These are phyloP conservation scores for Ogataea haglerorum DNA, from an alignment of 805 yeast genomes.

Conservation along the genomic window DNA sequence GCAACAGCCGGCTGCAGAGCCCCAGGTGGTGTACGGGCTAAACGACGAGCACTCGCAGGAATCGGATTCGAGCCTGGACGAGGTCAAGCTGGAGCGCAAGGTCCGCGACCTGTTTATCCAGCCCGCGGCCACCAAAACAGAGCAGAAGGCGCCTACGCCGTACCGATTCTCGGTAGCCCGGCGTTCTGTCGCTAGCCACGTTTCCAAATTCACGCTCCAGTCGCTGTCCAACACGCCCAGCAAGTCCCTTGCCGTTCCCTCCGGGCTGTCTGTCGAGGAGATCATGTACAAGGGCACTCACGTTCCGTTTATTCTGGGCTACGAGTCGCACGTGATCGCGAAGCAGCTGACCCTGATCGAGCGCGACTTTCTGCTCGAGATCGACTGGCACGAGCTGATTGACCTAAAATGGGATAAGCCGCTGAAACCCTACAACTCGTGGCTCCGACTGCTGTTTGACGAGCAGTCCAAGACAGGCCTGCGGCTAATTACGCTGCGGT, in stretches of 20 bases:
- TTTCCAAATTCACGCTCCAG: conserved; percentile 28
- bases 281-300: conserved; percentile 52
- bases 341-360: conserved; percentile 86
- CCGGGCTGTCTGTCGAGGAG: conserved; percentile 34
- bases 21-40: conserved; percentile 21
- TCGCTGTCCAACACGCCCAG: conserved; percentile 30
- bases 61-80: conserved; percentile 25
- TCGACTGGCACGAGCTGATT: conserved; percentile 89
- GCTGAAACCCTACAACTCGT: conserved; percentile 67
- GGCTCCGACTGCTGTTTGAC: conserved; percentile 73
- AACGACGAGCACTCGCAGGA: conserved; percentile 25
- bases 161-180: conserved; percentile 7
- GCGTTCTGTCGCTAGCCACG: conserved; percentile 6
- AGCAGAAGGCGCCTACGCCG: background rate
- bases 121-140: conserved; percentile 1
- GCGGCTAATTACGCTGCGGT: conserved; percentile 77
- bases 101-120: conserved; percentile 34
- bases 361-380: conserved; percentile 73
- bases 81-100: conserved; percentile 29
- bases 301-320: conserved; percentile 77
- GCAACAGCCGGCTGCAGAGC: conserved; percentile 22
- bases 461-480: conserved; percentile 54
- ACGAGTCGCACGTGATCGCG: conserved; percentile 63
- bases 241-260: conserved; percentile 12
- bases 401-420: conserved; percentile 72